Conservation (phyloP, 768 basidiomycete genomes). For the Mycena capillaripes region DNA sequence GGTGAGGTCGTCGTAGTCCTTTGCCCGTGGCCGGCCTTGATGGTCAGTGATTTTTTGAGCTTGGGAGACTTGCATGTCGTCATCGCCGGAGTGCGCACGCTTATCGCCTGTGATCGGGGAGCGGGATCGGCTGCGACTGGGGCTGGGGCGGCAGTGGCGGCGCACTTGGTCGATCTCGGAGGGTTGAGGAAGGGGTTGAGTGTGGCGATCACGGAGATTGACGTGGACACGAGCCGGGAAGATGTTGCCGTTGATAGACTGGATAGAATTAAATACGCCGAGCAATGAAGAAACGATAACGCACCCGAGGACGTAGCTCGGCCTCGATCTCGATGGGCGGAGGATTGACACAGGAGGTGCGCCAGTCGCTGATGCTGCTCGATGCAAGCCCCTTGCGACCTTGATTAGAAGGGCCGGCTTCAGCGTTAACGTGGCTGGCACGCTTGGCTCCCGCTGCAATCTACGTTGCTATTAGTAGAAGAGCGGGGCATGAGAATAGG, state of each 20-base stretch:
- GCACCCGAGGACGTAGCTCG: not conserved
- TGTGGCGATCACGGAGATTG: not conserved
- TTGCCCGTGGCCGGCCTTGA: constrained; percentile 25
- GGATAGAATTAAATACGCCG: not conserved
- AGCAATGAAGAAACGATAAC: not conserved
- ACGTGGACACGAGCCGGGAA: constrained; percentile 3
- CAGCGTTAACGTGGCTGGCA: no score
- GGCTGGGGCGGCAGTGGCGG: not conserved
- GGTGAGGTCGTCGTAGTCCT: constrained; percentile 29
- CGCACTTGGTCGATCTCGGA: no score
- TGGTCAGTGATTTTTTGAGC: not conserved
- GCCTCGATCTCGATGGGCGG: not conserved
- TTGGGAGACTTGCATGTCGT: not conserved
- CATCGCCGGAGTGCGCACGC: constrained; percentile 1
- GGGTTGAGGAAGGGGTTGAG: no score
- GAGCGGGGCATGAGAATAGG: no score
- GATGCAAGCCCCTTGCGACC: not conserved
- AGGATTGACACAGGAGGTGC: not conserved
- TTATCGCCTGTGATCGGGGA: constrained; percentile 11
- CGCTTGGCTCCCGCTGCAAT: no score
- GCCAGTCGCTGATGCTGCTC: constrained; percentile 11
- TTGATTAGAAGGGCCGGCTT: no score
- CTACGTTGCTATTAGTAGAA: no score
- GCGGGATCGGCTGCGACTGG: not conserved
- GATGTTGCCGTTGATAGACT: constrained; percentile 7